Conservation (phyloP, 495 filamentous ascomycete species). For the Neurospora terricola region DNA sequence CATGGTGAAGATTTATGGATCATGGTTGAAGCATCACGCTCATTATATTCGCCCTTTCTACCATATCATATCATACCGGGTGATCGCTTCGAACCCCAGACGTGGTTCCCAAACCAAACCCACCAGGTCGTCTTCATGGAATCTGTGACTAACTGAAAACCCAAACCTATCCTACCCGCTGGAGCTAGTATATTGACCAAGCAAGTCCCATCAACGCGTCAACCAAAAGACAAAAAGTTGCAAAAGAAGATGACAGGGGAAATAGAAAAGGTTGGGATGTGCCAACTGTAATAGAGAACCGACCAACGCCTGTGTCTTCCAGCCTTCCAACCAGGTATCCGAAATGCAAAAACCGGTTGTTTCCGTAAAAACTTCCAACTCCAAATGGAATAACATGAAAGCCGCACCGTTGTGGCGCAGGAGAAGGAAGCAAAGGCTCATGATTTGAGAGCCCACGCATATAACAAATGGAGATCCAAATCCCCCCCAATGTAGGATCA, state of each 20-base stretch:
- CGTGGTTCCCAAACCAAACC: background rate
- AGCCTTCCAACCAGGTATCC: background rate
- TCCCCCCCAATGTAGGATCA: background rate
- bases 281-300: background rate
- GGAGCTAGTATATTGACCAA: background rate
- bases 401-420: background rate
- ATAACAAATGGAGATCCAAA: background rate
- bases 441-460: background rate
- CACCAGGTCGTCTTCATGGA: background rate
- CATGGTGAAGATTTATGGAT: background rate
- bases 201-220: background rate
- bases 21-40: background rate
- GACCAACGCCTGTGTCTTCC: background rate
- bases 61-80: background rate
- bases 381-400: background rate
- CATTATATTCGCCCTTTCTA: background rate
- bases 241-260: background rate
- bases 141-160: background rate
- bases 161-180: background rate
- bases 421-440: background rate
- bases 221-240: background rate
- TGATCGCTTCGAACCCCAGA: background rate
- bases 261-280: background rate
- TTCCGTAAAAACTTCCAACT: background rate
- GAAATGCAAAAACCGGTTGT: background rate